Percentiles rank a stretch among this genome's conserved stretches.
Conservation (phyloP, 2,329 filamentous ascomycete genomes). For the Ophiostoma australiae region DNA sequence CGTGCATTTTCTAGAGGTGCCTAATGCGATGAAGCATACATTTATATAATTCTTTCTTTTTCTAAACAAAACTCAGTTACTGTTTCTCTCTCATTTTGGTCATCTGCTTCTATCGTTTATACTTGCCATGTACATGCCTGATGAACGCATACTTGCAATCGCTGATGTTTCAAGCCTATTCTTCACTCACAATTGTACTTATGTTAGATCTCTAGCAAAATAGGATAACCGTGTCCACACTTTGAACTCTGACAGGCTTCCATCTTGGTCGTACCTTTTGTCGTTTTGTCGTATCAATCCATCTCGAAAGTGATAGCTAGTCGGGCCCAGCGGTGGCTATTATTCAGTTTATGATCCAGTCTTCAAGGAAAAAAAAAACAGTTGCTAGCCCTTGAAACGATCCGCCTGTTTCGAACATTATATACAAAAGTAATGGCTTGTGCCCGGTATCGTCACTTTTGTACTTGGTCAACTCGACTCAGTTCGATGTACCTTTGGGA, state of each 20-base stretch:
- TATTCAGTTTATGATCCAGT: neutral
- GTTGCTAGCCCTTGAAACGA: too few relatives aligned
- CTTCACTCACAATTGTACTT: neutral
- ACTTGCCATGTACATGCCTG: neutral
- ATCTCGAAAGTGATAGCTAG: neutral
- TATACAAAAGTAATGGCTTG: neutral
- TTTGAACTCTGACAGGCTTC: too few relatives aligned
- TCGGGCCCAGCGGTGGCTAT: neutral
- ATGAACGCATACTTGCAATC: neutral
- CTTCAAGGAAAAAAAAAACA: too few relatives aligned
- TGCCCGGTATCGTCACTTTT: neutral
- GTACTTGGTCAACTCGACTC: neutral
- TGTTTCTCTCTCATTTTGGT: neutral
- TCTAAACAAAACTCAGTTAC: conserved; percentile 6
- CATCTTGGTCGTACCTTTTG: too few relatives aligned
- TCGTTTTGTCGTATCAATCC: neutral
- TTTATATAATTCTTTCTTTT: conserved; percentile 13
- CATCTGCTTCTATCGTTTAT: neutral
- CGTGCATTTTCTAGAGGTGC: conserved; percentile 7
- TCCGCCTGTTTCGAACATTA: too few relatives aligned
- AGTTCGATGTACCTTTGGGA: neutral
- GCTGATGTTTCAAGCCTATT: neutral
- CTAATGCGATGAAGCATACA: conserved; percentile 4
- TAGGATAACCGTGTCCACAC: neutral
- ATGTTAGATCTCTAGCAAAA: neutral